Percentiles rank a stretch among this genome's conserved stretches.
Conservation (phyloP, 768 basidiomycete genomes). For the Mycena haematopus region DNA sequence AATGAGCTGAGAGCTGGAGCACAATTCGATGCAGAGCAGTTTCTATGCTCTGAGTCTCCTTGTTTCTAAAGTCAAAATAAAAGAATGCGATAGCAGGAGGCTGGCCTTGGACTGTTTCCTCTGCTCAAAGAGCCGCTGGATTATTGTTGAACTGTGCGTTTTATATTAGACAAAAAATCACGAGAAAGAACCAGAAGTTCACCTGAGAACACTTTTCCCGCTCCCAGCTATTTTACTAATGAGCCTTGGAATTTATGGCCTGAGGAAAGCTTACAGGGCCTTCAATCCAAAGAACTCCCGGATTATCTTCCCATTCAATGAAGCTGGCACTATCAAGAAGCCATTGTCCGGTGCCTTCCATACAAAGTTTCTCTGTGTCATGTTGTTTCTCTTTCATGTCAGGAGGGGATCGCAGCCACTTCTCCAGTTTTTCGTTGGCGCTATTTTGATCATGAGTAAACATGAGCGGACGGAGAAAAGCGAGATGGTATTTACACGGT, state of each 20-base stretch:
- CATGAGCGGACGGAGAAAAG: no score
- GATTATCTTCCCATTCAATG: constrained; percentile 7
- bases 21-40: not conserved
- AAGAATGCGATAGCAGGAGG: constrained; percentile 4
- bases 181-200: not conserved
- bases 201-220: constrained; percentile 9
- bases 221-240: constrained; percentile 2
- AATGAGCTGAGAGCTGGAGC: constrained; percentile 4
- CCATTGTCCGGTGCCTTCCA: constrained; percentile 1
- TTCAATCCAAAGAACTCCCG: constrained; percentile 1
- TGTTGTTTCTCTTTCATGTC: not conserved
- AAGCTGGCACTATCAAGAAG: not conserved
- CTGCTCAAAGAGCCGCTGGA: not conserved
- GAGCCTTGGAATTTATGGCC: not conserved
- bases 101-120: not conserved
- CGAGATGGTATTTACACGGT: not conserved
- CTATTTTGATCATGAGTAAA: not conserved
- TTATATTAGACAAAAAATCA: not conserved
- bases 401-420: not conserved
- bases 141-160: not conserved
- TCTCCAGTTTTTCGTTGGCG: not conserved
- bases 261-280: not conserved
- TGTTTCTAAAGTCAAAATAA: constrained; percentile 4
- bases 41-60: not conserved
- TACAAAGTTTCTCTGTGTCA: not conserved